Conservation (phyloP, 164 flowering plant genomes). For the Macadamia tetraphylla region DNA sequence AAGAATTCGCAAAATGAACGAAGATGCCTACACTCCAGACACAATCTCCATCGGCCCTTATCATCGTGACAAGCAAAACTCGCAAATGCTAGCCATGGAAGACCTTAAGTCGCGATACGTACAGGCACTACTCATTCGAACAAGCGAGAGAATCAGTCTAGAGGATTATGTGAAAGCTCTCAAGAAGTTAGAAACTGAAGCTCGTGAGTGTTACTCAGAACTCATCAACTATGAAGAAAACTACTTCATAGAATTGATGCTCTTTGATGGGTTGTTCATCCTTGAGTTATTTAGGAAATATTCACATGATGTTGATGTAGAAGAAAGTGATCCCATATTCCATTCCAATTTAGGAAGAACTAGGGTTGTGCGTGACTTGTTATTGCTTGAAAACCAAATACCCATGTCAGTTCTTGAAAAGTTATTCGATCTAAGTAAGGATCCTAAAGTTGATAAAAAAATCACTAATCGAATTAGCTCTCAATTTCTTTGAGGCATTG, state of each 20-base stretch:
- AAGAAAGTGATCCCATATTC: slow-evolving; percentile 39
- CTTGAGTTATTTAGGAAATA: slow-evolving; percentile 30
- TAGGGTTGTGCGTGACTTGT: slow-evolving; percentile 42
- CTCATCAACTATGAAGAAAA: slow-evolving; percentile 14
- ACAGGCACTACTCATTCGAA: slow-evolving; percentile 13
- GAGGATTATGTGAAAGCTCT: slow-evolving; percentile 19
- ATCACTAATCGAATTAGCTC: neutral
- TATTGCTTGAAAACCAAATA: slow-evolving; percentile 53
- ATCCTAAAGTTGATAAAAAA: neutral
- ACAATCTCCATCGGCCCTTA: slow-evolving; percentile 53
- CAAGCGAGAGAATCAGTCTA: slow-evolving; percentile 15
- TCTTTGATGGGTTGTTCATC: slow-evolving; percentile 54
- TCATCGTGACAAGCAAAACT: slow-evolving; percentile 29
- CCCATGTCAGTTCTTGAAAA: slow-evolving; percentile 37
- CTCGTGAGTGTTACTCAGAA: slow-evolving; percentile 37
- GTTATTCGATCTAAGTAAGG: neutral
- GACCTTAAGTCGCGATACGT: slow-evolving; percentile 37
- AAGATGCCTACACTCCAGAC: slow-evolving; percentile 41
- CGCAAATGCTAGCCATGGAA: slow-evolving; percentile 24
- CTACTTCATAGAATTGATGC: slow-evolving; percentile 46
- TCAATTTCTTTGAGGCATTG: neutral
- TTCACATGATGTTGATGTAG: neutral
- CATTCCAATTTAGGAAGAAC: slow-evolving; percentile 37
- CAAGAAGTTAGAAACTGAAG: slow-evolving; percentile 29
- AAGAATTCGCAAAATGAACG: slow-evolving; percentile 29